Conservation (phyloP, 139 green algal species). For the Coelastrella sp. region DNA sequence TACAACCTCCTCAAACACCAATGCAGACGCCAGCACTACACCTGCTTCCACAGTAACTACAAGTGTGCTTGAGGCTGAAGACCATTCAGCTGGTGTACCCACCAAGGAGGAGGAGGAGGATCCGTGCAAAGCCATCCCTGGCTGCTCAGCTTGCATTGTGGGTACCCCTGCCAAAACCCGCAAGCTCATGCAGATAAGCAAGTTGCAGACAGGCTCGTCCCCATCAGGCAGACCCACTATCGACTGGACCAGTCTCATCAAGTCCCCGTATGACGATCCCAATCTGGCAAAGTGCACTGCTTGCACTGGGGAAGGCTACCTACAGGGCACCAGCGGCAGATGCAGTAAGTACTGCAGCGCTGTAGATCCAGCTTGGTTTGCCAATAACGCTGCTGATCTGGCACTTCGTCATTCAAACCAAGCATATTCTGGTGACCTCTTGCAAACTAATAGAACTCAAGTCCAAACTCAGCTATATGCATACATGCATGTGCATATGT, state of each 20-base stretch:
- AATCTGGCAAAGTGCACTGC: constrained; percentile 2
- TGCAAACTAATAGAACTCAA: background rate
- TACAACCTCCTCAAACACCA: too few relatives aligned
- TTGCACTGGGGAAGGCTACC: constrained; percentile 1
- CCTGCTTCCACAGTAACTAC: background rate
- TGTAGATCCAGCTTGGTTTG: background rate
- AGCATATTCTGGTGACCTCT: background rate
- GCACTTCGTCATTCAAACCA: background rate
- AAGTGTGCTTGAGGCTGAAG: background rate
- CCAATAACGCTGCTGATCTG: background rate
- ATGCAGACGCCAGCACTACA: too few relatives aligned
- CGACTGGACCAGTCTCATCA: background rate
- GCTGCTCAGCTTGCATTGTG: constrained; percentile 8
- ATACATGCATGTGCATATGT: too few relatives aligned
- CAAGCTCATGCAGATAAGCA: constrained; percentile 9
- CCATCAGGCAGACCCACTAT: constrained; percentile 19
- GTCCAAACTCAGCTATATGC: too few relatives aligned
- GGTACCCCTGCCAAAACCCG: background rate
- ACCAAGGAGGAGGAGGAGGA: background rate
- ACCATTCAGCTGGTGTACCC: background rate
- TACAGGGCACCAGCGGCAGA: background rate
- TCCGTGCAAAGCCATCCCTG: constrained; percentile 9
- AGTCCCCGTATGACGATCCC: constrained; percentile 13
- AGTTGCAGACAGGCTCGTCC: background rate
- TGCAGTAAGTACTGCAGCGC: constrained; percentile 48